Conservation (phyloP, 2,329 filamentous ascomycete genomes). For the Hypoxylon rubiginosum region DNA sequence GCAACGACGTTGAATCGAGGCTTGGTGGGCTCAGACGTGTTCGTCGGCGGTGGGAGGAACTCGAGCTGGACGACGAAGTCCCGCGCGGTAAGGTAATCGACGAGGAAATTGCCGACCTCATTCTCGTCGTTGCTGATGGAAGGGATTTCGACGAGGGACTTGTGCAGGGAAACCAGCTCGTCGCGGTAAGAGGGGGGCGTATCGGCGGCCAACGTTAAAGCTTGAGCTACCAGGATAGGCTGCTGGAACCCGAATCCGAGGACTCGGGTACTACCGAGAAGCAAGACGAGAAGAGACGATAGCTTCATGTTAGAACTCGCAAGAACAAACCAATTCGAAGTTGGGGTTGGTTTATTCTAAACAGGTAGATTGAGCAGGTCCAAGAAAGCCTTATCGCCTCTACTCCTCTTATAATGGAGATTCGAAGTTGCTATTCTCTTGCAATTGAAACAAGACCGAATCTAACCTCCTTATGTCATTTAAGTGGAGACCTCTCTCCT, state of each 20-base stretch:
- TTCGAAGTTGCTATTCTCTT: no score
- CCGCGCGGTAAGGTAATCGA: conserved; percentile 69
- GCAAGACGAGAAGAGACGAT: conserved; percentile 16
- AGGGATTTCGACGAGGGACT: conserved; percentile 78
- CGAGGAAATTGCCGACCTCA: conserved; percentile 76
- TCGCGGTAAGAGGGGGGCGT: conserved; percentile 58
- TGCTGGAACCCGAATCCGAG: conserved; percentile 34
- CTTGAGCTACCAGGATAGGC: conserved; percentile 17
- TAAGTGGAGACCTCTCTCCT: neutral
- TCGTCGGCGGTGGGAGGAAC: conserved; percentile 54
- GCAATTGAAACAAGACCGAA: no score
- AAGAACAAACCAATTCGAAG: conserved; percentile 2
- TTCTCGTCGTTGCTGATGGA: conserved; percentile 80
- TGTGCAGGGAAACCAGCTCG: conserved; percentile 78
- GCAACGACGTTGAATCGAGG: conserved; percentile 83
- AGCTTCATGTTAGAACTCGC: conserved; percentile 35
- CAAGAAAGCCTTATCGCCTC: neutral
- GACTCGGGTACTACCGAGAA: conserved; percentile 34
- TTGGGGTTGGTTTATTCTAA: conserved; percentile 2
- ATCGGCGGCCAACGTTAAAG: conserved; percentile 11
- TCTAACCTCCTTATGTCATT: neutral
- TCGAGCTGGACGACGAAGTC: conserved; percentile 62
- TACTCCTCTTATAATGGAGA: neutral
- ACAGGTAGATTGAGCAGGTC: neutral
- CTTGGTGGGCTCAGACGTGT: conserved; percentile 49